Base-by-base conservation (phyloP, 2,329 filamentous ascomycete species). In the Trichoderma afroharzianum region DNA sequence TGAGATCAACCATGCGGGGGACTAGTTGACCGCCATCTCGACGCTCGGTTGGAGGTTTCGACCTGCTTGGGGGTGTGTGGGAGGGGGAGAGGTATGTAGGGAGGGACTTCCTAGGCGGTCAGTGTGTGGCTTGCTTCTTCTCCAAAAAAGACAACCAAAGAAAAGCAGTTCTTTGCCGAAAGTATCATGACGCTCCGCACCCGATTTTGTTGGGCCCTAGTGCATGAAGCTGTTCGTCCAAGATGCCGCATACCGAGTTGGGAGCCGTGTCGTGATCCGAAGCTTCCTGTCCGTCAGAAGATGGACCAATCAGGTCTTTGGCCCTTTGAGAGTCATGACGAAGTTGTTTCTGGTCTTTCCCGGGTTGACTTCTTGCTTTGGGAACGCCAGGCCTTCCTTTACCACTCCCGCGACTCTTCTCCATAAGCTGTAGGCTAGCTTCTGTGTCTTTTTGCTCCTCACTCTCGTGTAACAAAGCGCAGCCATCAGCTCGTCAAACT, bases 371-470 rank as follows among this genome's bases (percentile, higher is more conserved):
- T 96, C 92, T 73, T 88, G 87, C 82, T 98, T 98, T 72, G 75
- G 64, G 68, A 81, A 80, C n/a, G 21, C 74, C 72, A 28, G 73
- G 47, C 9, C 71, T 71, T 62, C 50, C 71, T 21, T 72, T 66
- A 63, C 73, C 59, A 32, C 69, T 55, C n/a, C 72, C 33, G 6
- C 75, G 75, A 7, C 79, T 72, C 87, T 86, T 75, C 83, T 88
- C 92, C 95, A 98, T n/a, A 98, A 85, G 74, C 94, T 95, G 80
- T 97, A 98, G 26, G 93, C 90, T 64, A 99, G 84, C 81, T 97
- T 97, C 58, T 91, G 87, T 1, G 93, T 96, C 74, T 90, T 84
- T 82, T 97, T 98, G 74, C 85, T 87, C 76, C 88, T 84, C 11
- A 87, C 79, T 76, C 90, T 81, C 14, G 80, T 81, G 79, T 95